Base-by-base conservation (phyloP, 352 stramenopile genomes). In the Peronospora farinosa region DNA sequence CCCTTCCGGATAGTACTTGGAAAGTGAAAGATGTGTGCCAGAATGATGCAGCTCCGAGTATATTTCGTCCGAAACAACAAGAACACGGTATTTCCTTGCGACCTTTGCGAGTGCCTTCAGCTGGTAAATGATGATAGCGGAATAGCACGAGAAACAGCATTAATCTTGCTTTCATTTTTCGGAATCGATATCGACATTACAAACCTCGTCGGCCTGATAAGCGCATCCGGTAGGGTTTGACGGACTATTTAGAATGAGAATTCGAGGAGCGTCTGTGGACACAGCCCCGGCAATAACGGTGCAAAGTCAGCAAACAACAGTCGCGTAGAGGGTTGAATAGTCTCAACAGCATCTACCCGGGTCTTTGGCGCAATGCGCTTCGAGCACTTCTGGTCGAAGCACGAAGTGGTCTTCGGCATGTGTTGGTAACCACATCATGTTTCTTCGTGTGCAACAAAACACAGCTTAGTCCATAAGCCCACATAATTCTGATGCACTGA, bases 51-150 rank as follows among this genome's bases (percentile, higher is more conserved):
- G 56, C 57, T 92, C 84, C 27, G 82, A 90, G 63, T 95, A 95
- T 41, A 95, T 88, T 60, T 95, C 84, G 47, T 95, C 84, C 33
- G 84, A 95, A 17, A 95, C 80, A 16, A 95, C 82, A n/a, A 93
- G 74, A 40, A 95, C 76, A 15, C 83, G 74, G 56, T 93, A 92
- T 63, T 89, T 91, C 38, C 81, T 72, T 23, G 80, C 83, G 5
- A 93, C 63, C 10, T 74, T 61, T 21, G 84, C 84, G 11, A 95
- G 65, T 25, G 66, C 78, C 10, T 80, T 53, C 46, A 91, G 55
- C 67, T 83, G 50, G 23, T 40, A 21, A 25, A 17, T 5, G 21
- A 33, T 53, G 15, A 43, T 38, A 9, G 17, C 5, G 31, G 21
- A 13, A 53, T 10, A 43, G 36, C 28, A 46, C 25, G 16, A 27